phyloP scores from a whole-genome alignment of 805 yeast species.

The Candida cerambycidarum region DNA sequence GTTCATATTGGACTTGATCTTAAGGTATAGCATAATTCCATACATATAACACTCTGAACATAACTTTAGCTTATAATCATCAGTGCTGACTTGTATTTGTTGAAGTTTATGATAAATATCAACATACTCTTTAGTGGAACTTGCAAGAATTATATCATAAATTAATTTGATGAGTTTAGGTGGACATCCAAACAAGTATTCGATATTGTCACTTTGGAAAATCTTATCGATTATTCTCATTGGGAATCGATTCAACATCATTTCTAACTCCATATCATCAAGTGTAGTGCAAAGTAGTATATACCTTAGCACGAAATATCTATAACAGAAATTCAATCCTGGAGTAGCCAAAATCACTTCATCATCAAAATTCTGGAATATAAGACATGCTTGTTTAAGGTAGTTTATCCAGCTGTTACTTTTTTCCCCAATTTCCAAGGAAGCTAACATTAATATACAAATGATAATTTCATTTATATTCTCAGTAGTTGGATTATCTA shows the following conservation, averaged over 20 bases:
- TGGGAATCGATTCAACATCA: constrained; percentile 17
- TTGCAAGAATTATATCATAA: constrained; percentile 16
- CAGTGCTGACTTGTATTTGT: constrained; percentile 13
- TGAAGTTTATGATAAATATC: constrained; percentile 9
- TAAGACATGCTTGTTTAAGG: constrained; percentile 27
- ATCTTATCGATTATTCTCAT: constrained; percentile 23
- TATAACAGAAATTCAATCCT: constrained; percentile 26
- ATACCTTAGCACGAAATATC: constrained; percentile 30
- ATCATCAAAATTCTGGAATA: constrained; percentile 21
- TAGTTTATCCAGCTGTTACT: constrained; percentile 29
- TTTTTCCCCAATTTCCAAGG: constrained; percentile 28
- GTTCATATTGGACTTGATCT: constrained; percentile 8
- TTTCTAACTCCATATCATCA: constrained; percentile 15
- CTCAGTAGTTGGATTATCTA: constrained; percentile 22
- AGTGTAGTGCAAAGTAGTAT: constrained; percentile 24
- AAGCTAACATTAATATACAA: constrained; percentile 27
- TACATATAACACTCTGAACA: constrained; percentile 21
- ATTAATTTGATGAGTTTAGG: constrained; percentile 24
- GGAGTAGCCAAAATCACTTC: constrained; percentile 19
- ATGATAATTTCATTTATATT: constrained; percentile 24
- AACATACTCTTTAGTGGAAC: not conserved
- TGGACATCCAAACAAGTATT: constrained; percentile 35
- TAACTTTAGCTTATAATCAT: constrained; percentile 11
- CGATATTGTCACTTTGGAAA: constrained; percentile 23
- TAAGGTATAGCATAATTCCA: constrained; percentile 16